phyloP scores from a whole-genome alignment of 768 basidiomycete genomes.

The Psilocybe cubensis region DNA sequence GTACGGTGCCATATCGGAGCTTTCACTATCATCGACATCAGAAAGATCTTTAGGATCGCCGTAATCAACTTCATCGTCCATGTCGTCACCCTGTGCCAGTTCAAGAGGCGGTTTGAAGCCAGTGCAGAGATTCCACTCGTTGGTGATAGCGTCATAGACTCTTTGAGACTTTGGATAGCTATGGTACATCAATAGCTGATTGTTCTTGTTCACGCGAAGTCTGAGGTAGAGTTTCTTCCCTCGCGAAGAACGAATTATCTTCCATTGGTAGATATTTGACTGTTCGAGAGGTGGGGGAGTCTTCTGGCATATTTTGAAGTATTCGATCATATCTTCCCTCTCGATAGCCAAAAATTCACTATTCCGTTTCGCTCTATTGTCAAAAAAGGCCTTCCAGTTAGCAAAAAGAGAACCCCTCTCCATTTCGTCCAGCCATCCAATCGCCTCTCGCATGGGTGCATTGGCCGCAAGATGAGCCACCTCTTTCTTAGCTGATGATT shows the following conservation, averaged over 20 bases:
- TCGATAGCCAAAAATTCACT: background rate
- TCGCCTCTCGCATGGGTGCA: background rate
- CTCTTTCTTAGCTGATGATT: background rate
- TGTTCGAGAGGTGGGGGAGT: background rate
- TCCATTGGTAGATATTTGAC: constrained; percentile 11
- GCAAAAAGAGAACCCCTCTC: background rate
- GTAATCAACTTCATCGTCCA: background rate
- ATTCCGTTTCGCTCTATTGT: background rate
- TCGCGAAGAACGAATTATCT: background rate
- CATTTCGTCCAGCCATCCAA: too few relatives aligned
- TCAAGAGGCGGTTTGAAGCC: background rate
- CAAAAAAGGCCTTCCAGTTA: constrained; percentile 10
- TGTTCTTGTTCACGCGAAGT: constrained; percentile 1
- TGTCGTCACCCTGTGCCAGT: background rate
- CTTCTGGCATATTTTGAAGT: too few relatives aligned
- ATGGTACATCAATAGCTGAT: background rate
- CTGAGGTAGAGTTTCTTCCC: constrained; percentile 9
- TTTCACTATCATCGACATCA: background rate
- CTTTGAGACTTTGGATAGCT: background rate
- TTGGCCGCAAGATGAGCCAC: background rate
- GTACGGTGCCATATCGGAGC: background rate
- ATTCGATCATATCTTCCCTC: background rate
- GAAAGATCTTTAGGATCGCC: background rate
- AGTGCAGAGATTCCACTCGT: constrained; percentile 18
- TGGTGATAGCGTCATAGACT: constrained; percentile 4